phyloP scores from a whole-genome alignment of 192 early-diverging fungal species.

The Entrophospora sp. region DNA sequence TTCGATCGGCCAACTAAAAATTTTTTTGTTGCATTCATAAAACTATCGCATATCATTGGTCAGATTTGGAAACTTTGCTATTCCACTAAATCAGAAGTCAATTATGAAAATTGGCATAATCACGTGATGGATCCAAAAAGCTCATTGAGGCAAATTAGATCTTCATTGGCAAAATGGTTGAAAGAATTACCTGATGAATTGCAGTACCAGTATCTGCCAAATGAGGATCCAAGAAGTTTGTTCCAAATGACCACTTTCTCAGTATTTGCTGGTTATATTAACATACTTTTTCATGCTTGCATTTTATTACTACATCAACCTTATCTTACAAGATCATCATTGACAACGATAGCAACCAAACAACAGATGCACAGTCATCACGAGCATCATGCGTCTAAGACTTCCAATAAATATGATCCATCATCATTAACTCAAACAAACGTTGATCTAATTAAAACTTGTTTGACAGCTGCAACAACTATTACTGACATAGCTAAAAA shows the following conservation, averaged over 20 bases:
- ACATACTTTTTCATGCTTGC: slow-evolving; percentile 20
- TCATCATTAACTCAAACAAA: background rate
- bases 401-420: background rate
- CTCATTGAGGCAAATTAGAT: slow-evolving; percentile 7
- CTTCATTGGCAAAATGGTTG: slow-evolving; percentile 17
- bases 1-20: background rate
- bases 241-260: slow-evolving; percentile 15
- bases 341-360: too few species aligned
- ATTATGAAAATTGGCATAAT: background rate
- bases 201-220: slow-evolving; percentile 21
- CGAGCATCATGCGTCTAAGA: too few species aligned
- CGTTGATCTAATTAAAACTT: slow-evolving; percentile 11
- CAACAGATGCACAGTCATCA: too few species aligned
- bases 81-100: slow-evolving; percentile 17
- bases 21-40: slow-evolving; percentile 12
- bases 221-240: background rate
- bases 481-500: slow-evolving; percentile 17
- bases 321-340: too few species aligned
- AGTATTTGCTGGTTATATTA: slow-evolving; percentile 14
- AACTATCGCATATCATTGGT: slow-evolving; percentile 12
- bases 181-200: slow-evolving; percentile 20
- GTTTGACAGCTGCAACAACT: slow-evolving; percentile 13
- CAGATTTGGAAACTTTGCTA: slow-evolving; percentile 20
- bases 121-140: slow-evolving; percentile 19
- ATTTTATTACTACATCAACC: slow-evolving; percentile 19